Evolutionary conservation across 2,329 filamentous ascomycete species (phyloP), one percentile per base, ranked within the genome.

Genomic region (Xylariales sp.): DNA sequence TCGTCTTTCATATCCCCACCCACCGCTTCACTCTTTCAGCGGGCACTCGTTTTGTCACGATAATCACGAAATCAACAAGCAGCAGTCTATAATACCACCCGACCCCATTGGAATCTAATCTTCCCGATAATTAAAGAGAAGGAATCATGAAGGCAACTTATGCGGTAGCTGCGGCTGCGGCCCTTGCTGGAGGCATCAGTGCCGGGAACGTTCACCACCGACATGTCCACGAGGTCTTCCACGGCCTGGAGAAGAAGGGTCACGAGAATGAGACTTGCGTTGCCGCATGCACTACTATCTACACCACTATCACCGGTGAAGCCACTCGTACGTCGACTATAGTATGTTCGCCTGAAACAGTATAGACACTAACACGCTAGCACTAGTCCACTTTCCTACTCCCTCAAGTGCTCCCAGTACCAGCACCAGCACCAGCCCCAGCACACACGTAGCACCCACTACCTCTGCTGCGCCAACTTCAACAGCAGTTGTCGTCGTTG

Each of bases 11-110:
- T 62, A 70, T 71, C 63, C 58, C 55, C 55, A 60, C 72, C 66
- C 59, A 83, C 82, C 82, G 83, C 83, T 87, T 87, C 84, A 88
- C 81, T 88, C 86, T 65, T 88, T 90, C 70, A 89, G 86, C 86
- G 85, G 86, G 78, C 83, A 81, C 72, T 86, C 82, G 68, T 85
- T 84, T 85, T 84, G 45, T 51, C 52, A 52, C 54, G 46, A 24
- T 46, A 35, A 34, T 31, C 9, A 40, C 38, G 28, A 31, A 10
- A 7, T 16, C 45, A 44, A 55, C 50, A 53, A 52, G 59, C 60
- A 54, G 55, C 62, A 50, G 53, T 54, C 44, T 42, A 44, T 31
- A 28, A 33, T 42, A 46, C n/a, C n/a, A n/a, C n/a, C n/a, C 47
- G 52, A 34, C 47, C 54, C 40, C 49, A 36, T 21, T 21, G 21